Conservation (phyloP, 345 rosid species). For the Brassica nigra region DNA sequence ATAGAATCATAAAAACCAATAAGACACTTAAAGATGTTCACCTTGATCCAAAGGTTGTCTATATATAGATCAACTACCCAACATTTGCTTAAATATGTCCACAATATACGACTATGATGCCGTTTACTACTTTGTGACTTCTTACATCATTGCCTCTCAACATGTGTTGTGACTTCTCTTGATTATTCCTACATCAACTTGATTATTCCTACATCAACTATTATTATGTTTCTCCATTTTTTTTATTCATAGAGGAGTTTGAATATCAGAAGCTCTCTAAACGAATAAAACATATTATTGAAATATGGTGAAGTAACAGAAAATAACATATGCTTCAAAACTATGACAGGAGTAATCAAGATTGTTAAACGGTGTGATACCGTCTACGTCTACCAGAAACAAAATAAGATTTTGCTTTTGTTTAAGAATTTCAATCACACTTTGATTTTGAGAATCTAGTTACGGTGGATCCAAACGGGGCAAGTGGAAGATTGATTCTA, state of each 20-base stretch:
- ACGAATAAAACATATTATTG: background rate
- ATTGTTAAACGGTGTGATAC: background rate
- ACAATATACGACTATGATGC: constrained; percentile 34
- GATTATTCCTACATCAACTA: constrained; percentile 31
- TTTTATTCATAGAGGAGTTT: background rate
- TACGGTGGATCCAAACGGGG: no score
- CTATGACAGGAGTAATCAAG: background rate
- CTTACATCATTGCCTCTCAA: constrained; percentile 36
- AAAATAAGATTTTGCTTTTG: no score
- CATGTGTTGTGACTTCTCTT: constrained; percentile 40
- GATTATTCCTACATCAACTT: constrained; percentile 26
- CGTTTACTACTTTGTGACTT: constrained; percentile 30
- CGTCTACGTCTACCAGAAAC: no score
- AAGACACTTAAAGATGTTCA: constrained; percentile 13
- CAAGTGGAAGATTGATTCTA: no score
- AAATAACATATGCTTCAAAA: no score
- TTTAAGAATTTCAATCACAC: no score
- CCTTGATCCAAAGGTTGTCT: constrained; percentile 24
- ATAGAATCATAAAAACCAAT: constrained; percentile 14
- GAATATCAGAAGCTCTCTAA: background rate
- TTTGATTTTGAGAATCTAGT: no score
- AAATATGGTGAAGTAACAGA: background rate
- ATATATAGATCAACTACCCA: constrained; percentile 22
- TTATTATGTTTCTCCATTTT: constrained; percentile 16
- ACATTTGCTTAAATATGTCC: constrained; percentile 23